phyloP scores from a whole-genome alignment of 2,329 filamentous ascomycete genomes.

The Lecanosticta acicola region DNA sequence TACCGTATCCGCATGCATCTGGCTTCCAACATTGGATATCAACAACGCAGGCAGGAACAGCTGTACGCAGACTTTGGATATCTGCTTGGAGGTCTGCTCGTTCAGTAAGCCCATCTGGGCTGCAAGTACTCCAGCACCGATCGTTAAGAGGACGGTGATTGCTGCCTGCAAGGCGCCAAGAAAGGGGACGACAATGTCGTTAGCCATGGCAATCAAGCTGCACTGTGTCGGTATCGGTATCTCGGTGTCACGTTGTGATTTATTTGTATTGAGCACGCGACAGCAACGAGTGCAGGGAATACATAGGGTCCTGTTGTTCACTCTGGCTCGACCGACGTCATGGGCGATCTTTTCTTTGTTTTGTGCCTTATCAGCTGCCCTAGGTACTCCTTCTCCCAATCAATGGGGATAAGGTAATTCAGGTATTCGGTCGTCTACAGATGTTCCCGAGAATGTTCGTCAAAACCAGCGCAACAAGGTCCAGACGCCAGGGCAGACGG shows the following conservation, averaged over 20 bases:
- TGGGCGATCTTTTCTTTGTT: not conserved
- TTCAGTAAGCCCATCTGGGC: not conserved
- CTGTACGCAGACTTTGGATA: not conserved
- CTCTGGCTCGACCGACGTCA: not conserved
- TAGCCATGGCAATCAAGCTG: not conserved
- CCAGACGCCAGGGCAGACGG: too few relatives aligned
- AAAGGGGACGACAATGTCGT: not conserved
- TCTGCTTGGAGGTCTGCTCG: not conserved
- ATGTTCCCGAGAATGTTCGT: too few relatives aligned
- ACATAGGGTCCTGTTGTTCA: not conserved
- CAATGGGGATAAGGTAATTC: too few relatives aligned
- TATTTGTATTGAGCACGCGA: not conserved
- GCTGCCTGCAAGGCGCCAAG: conserved; percentile 1
- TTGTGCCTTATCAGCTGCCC: not conserved
- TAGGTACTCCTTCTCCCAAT: not conserved
- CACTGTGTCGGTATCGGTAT: not conserved
- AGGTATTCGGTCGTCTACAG: too few relatives aligned
- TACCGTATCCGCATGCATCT: not conserved
- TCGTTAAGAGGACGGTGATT: not conserved
- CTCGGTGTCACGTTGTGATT: not conserved
- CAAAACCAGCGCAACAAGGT: too few relatives aligned
- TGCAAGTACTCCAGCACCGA: not conserved
- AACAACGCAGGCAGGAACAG: not conserved
- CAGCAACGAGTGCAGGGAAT: not conserved
- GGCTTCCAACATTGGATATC: not conserved